phyloP scores from a whole-genome alignment of 768 basidiomycete genomes.

The Agaricus sinodeliciosus region DNA sequence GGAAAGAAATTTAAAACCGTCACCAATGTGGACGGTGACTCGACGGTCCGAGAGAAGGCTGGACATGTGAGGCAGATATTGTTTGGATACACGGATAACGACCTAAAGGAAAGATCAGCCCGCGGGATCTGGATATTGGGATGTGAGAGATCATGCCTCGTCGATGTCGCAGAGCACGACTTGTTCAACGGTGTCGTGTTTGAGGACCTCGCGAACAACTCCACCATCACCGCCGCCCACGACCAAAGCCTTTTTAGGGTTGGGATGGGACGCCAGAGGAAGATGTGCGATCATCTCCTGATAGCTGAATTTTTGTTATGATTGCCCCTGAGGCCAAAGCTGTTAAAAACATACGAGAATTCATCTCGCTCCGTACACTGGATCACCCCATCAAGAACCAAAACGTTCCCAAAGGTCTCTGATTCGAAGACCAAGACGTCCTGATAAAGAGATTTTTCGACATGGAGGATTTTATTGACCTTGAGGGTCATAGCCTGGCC shows the following conservation, averaged over 20 bases:
- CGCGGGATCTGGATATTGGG: not conserved
- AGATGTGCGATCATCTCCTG: constrained; percentile 99
- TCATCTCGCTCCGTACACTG: constrained; percentile 98
- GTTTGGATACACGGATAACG: constrained; percentile 91
- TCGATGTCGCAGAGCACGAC: constrained; percentile 98
- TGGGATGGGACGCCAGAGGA: constrained; percentile 93
- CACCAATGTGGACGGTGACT: constrained; percentile 83
- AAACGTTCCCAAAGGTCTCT: constrained; percentile 94
- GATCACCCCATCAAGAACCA: constrained; percentile 91
- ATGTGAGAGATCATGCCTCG: constrained; percentile 45
- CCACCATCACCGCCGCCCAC: constrained; percentile 99
- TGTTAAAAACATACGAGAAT: constrained; percentile 66
- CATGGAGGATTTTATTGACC: constrained; percentile 92
- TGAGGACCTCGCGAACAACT: constrained; percentile 94
- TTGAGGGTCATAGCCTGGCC: constrained; percentile 97
- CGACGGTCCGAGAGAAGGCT: constrained; percentile 69
- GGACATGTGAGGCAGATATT: constrained; percentile 93
- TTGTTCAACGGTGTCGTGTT: constrained; percentile 84
- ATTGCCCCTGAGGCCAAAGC: not conserved
- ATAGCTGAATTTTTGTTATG: constrained; percentile 47
- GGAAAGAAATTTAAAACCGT: constrained; percentile 94
- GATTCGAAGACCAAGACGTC: constrained; percentile 97
- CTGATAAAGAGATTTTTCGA: constrained; percentile 90
- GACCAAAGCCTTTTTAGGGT: constrained; percentile 93
- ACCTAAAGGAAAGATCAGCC: constrained; percentile 41